phyloP scores from a whole-genome alignment of 306 rosid species.

The Rosa persica region DNA sequence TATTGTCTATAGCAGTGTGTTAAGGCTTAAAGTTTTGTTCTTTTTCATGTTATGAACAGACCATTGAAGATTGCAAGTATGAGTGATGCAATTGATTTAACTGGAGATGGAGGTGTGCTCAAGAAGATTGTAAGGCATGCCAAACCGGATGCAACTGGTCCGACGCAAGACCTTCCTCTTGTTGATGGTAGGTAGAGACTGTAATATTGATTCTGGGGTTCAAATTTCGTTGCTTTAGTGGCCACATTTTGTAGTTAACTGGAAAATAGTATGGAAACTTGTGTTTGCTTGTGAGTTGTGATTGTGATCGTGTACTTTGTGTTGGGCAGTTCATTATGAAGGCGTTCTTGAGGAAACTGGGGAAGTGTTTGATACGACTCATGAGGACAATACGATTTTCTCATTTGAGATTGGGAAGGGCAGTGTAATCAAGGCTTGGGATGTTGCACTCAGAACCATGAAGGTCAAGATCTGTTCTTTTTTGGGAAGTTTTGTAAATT shows the following conservation, averaged over 20 bases:
- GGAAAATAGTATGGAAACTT: not conserved
- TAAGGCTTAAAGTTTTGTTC: not conserved
- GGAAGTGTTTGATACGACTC: slow-evolving; percentile 89
- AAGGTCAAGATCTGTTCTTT: slow-evolving; percentile 51
- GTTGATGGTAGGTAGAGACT: slow-evolving; percentile 65
- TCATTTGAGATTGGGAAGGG: slow-evolving; percentile 94
- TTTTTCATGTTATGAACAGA: slow-evolving; percentile 14
- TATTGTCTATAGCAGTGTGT: not conserved
- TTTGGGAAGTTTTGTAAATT: not conserved
- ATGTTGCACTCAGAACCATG: slow-evolving; percentile 85
- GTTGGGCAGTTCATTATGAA: slow-evolving; percentile 78
- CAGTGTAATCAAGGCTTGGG: slow-evolving; percentile 93
- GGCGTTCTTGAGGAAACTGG: slow-evolving; percentile 80
- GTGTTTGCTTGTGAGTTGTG: not conserved
- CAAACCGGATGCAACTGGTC: slow-evolving; percentile 68
- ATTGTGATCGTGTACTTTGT: slow-evolving; percentile 3
- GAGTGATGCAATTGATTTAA: slow-evolving; percentile 78
- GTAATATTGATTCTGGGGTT: not conserved
- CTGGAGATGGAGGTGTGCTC: slow-evolving; percentile 89
- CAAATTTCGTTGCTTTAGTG: not conserved
- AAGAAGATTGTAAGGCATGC: slow-evolving; percentile 75
- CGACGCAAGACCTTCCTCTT: slow-evolving; percentile 85
- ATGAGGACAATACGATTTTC: slow-evolving; percentile 86
- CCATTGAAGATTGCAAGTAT: slow-evolving; percentile 43
- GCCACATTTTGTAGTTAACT: not conserved